phyloP scores from a whole-genome alignment of 805 yeast genomes.

The Pichia californica region DNA sequence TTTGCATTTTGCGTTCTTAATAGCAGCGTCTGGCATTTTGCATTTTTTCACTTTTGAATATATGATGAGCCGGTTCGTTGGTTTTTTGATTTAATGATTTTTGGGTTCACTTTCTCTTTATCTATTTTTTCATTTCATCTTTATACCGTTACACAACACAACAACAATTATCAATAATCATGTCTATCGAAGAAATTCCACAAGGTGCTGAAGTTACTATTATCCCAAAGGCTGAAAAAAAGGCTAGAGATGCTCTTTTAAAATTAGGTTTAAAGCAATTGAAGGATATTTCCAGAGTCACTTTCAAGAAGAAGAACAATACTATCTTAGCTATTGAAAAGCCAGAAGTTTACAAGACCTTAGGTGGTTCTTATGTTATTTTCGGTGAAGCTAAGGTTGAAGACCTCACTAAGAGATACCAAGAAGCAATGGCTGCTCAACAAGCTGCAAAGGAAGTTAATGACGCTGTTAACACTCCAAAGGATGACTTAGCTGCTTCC shows the following conservation, averaged over 20 bases:
- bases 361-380: constrained; percentile 91
- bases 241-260: constrained; percentile 85
- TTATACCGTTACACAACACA: too few relatives aligned
- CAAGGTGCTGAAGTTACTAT: constrained; percentile 79
- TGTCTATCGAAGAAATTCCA: constrained; percentile 46
- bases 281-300: constrained; percentile 90
- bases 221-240: constrained; percentile 86
- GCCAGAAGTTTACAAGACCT: constrained; percentile 93
- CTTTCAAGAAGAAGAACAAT: constrained; percentile 90
- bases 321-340: constrained; percentile 82
- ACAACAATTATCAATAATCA: constrained; percentile 9
- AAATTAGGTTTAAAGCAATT: constrained; percentile 87
- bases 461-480: constrained; percentile 37
- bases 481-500: constrained; percentile 46
- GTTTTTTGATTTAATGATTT: too few relatives aligned
- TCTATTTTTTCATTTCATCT: neutral
- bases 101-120: neutral
- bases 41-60: neutral
- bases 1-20: too few relatives aligned
- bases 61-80: neutral
- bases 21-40: too few relatives aligned
- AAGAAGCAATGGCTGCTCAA: constrained; percentile 77
- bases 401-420: constrained; percentile 83
- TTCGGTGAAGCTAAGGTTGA: constrained; percentile 98
- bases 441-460: constrained; percentile 50